Conservation (phyloP, 2,329 filamentous ascomycete species). For the Penicillium sp. region DNA sequence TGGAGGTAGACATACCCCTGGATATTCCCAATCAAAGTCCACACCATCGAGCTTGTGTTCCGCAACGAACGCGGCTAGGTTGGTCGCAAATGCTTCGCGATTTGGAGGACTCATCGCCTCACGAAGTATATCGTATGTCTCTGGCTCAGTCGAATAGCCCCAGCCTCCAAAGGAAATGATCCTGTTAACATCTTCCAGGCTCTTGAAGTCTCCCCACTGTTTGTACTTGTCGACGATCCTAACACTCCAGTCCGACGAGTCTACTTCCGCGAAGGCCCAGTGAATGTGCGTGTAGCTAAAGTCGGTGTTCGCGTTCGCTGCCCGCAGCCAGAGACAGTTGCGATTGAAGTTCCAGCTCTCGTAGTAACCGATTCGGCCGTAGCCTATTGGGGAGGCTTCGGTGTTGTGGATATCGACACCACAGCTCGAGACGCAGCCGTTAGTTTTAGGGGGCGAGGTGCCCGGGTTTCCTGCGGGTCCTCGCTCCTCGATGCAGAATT, state of each 20-base stretch:
- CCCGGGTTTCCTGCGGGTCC: slow-evolving; percentile 40
- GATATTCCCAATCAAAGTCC: slow-evolving; percentile 23
- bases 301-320: slow-evolving; percentile 13
- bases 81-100: slow-evolving; percentile 38
- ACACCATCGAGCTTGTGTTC: slow-evolving; percentile 19
- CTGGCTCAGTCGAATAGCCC: slow-evolving; percentile 46
- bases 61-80: slow-evolving; percentile 34
- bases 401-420: slow-evolving; percentile 41
- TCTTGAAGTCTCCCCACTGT: slow-evolving; percentile 30
- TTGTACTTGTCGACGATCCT: not conserved
- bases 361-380: slow-evolving; percentile 36
- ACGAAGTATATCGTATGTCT: slow-evolving; percentile 48
- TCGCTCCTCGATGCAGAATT: slow-evolving; percentile 46
- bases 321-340: slow-evolving; percentile 30
- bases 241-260: slow-evolving; percentile 17
- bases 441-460: slow-evolving; percentile 36
- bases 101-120: slow-evolving; percentile 43
- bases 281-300: slow-evolving; percentile 40
- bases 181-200: slow-evolving; percentile 25
- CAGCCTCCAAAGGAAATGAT: slow-evolving; percentile 48
- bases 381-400: slow-evolving; percentile 21
- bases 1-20: not conserved
- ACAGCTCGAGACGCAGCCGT: slow-evolving; percentile 51
- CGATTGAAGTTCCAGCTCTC: slow-evolving; percentile 36
- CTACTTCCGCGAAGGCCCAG: slow-evolving; percentile 43